These are phyloP conservation scores for Striga hermonthica DNA, from an alignment of 305 asterid genomes.

Conservation along the genomic window DNA sequence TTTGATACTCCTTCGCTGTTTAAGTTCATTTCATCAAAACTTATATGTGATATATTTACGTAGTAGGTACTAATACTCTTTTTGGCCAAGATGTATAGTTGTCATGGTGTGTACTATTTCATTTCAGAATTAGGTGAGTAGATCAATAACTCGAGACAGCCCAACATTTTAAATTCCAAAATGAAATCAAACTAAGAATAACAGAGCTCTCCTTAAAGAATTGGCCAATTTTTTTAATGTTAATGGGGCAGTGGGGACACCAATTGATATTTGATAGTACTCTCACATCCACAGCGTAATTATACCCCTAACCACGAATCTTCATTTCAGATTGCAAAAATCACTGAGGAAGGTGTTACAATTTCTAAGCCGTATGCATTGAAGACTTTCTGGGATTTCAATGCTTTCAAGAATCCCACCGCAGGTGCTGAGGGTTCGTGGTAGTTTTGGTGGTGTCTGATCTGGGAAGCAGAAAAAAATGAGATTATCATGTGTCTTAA, in stretches of 20 bases:
- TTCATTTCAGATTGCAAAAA: constrained; percentile 71
- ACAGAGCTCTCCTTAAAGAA: too few relatives aligned
- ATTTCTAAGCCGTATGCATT: constrained; percentile 68
- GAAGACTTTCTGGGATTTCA: constrained; percentile 77
- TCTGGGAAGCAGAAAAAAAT: background rate
- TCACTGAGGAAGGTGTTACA: constrained; percentile 78
- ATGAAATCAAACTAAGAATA: too few relatives aligned
- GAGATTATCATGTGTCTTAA: constrained; percentile 5
- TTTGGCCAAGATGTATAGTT: too few relatives aligned
- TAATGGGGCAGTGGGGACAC: too few relatives aligned
- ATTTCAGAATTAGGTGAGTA: background rate
- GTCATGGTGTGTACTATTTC: too few relatives aligned
- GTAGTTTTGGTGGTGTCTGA: constrained; percentile 35
- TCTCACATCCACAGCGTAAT: too few relatives aligned
- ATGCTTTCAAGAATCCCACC: constrained; percentile 86
- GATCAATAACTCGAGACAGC: background rate
- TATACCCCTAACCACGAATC: background rate
- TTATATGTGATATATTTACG: constrained; percentile 11
- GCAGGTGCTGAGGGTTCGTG: constrained; percentile 94
- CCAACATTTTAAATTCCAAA: too few relatives aligned
- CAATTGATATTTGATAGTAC: too few relatives aligned
- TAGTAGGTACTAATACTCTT: too few relatives aligned
- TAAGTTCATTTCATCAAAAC: background rate
- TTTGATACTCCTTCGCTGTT: background rate
- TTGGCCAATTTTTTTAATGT: too few relatives aligned